Base-by-base conservation (phyloP, 139 green algal species). In the Tetraselmis chui region DNA sequence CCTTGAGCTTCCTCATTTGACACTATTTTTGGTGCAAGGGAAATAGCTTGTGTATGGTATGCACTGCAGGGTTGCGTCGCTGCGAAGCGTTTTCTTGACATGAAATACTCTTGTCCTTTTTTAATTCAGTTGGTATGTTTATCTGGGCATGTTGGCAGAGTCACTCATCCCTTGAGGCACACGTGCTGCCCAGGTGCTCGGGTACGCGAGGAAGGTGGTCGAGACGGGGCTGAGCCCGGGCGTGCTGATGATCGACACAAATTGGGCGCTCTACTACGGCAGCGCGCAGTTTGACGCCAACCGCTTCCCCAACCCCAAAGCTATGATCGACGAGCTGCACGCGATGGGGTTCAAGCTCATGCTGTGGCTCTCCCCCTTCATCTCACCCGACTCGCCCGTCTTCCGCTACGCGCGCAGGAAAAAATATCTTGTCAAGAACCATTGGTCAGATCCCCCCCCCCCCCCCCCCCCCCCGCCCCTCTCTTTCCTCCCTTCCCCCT, bases 181-280 rank as follows among this genome's bases (percentile, higher is more conserved):
- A n/a, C n/a, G n/a, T n/a, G n/a, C n/a, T n/a, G n/a, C n/a, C 5
- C 74, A 77, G 74, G 74, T 77, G 74, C 74, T 77, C 2, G 74
- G 2, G 74, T 77, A 77, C 74, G 74, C 74, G 26, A 11, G n/a
- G 5, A 28, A 77, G 74, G 74, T 77, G 26, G 2, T 77, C 5
- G 74, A 77, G 74, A 2, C 18, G 26, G 74, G 74, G 23, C 2
- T 77, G 26, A 31, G 26, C 74, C 74, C 74, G 26, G 74, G 74
- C 26, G 74, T 77, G 74, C 25, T 77, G 23, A 77, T 77, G 74
- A 77, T 77, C n/a, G 74, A 77, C n/a, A 77, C 74, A 22, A 77
- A 77, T 25, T 77, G 74, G 74, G 25, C 74, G 74, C 2, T 31
- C 23, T 77, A 77, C 74, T 77, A 77, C 74, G 74, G 74, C 74